Evolutionary conservation across 1,284 basidiomycete species (phyloP).

Genomic region (Sparassis latifolia): DNA sequence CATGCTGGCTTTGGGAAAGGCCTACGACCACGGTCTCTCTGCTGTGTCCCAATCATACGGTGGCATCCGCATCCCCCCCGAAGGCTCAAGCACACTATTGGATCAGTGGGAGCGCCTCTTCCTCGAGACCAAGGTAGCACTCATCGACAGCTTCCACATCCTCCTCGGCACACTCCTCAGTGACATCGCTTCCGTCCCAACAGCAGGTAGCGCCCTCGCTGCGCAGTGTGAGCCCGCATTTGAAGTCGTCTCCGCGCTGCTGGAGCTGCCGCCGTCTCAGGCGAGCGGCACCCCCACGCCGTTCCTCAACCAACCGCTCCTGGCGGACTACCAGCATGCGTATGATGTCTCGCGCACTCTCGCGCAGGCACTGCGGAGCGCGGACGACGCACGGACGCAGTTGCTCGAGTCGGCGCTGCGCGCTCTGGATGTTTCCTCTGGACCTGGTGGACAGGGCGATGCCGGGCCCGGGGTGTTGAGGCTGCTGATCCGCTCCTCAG

Average conservation of each 20-base stretch:
- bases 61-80: conserved; percentile 34
- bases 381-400: conserved; percentile 52
- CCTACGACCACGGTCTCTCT: conserved; percentile 52
- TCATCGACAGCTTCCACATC: conserved; percentile 62
- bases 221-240: conserved; percentile 47
- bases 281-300: conserved; percentile 25
- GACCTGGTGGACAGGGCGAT: not conserved
- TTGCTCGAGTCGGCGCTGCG: conserved; percentile 45
- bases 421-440: conserved; percentile 24
- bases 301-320: conserved; percentile 58
- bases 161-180: conserved; percentile 44
- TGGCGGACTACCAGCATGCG: conserved; percentile 64
- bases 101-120: conserved; percentile 66
- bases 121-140: conserved; percentile 64
- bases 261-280: conserved; percentile 36
- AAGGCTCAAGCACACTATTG: conserved; percentile 25
- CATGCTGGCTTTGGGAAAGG: conserved; percentile 46
- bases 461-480: conserved; percentile 49
- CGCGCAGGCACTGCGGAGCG: conserved; percentile 35
- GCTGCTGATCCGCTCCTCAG: conserved; percentile 54
- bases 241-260: conserved; percentile 49
- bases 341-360: conserved; percentile 52
- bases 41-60: conserved; percentile 55
- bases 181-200: conserved; percentile 32
- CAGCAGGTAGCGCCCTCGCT: conserved; percentile 35